A percentile compares a stretch with the other conserved stretches of the same genome.
Conservation (phyloP, 2,329 filamentous ascomycete genomes). For the Monosporascus cannonballus region DNA sequence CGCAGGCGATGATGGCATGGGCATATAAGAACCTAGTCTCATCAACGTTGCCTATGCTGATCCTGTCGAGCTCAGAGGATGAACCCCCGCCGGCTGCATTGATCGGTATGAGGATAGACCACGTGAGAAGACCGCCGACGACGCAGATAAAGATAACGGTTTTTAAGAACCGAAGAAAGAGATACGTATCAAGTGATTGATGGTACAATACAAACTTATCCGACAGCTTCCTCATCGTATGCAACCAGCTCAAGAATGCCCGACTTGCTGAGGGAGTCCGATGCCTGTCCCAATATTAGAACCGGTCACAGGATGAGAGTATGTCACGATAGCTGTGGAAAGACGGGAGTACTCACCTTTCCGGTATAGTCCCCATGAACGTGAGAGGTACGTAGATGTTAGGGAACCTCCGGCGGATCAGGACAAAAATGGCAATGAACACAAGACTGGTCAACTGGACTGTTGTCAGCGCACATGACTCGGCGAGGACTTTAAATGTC, state of each 20-base stretch:
- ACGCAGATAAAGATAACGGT: slow-evolving; percentile 72
- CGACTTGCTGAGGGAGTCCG: slow-evolving; percentile 18
- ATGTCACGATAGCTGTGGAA: not conserved
- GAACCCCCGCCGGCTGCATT: slow-evolving; percentile 73
- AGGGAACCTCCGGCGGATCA: slow-evolving; percentile 20
- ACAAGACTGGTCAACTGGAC: slow-evolving; percentile 17
- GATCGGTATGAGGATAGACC: slow-evolving; percentile 77
- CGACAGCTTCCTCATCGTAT: slow-evolving; percentile 38
- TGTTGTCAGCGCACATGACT: slow-evolving; percentile 6
- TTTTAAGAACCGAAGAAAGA: slow-evolving; percentile 81
- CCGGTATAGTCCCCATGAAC: slow-evolving; percentile 21
- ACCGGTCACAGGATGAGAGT: slow-evolving; percentile 7
- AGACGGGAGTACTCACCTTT: slow-evolving; percentile 16
- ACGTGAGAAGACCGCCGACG: slow-evolving; percentile 74
- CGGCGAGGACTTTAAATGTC: not conserved
- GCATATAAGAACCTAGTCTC: slow-evolving; percentile 66
- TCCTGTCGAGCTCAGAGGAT: slow-evolving; percentile 58
- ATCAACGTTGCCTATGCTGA: slow-evolving; percentile 49
- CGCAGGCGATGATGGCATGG: slow-evolving; percentile 72
- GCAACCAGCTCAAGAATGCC: slow-evolving; percentile 20
- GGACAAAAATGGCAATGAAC: slow-evolving; percentile 21
- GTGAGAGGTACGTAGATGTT: slow-evolving; percentile 24
- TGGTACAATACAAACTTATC: slow-evolving; percentile 81
- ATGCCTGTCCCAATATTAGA: slow-evolving; percentile 12
- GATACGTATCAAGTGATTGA: slow-evolving; percentile 81